Evolutionary conservation across 306 rosid genomes (phyloP).

Genomic region (Mucuna pruriens): DNA sequence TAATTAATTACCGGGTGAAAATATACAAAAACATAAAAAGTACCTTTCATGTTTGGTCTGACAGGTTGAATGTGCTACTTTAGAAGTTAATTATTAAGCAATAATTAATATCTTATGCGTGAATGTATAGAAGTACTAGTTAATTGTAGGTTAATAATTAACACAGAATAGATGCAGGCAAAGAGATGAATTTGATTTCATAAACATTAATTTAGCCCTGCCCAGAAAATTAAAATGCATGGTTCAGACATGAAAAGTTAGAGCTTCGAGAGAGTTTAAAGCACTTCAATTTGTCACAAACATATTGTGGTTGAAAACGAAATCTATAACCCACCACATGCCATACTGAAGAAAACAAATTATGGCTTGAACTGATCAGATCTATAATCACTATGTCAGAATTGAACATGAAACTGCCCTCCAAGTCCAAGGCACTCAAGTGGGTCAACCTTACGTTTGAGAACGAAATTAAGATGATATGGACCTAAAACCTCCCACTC

Average conservation of each 20-base stretch:
- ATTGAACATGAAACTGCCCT: neutral
- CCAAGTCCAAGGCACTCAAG: slow-evolving; percentile 34
- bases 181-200: neutral
- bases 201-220: neutral
- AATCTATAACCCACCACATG: slow-evolving; percentile 34
- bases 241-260: neutral
- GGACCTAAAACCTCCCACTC: slow-evolving; percentile 1
- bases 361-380: slow-evolving; percentile 18
- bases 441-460: slow-evolving; percentile 33
- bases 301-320: slow-evolving; percentile 35
- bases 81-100: neutral
- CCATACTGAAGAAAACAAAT: slow-evolving; percentile 9
- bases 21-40: neutral
- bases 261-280: neutral
- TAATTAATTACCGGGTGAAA: too few relatives aligned
- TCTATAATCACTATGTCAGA: slow-evolving; percentile 34
- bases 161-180: neutral
- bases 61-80: too few relatives aligned
- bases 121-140: neutral
- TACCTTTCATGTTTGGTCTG: neutral
- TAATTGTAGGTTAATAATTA: neutral
- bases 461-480: slow-evolving; percentile 29
- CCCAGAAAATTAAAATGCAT: neutral
- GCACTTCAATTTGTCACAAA: neutral
- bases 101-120: neutral